These are phyloP conservation scores for Hymenoscyphus fraxineus DNA, from an alignment of 2,329 filamentous ascomycete genomes.

Conservation along the genomic window DNA sequence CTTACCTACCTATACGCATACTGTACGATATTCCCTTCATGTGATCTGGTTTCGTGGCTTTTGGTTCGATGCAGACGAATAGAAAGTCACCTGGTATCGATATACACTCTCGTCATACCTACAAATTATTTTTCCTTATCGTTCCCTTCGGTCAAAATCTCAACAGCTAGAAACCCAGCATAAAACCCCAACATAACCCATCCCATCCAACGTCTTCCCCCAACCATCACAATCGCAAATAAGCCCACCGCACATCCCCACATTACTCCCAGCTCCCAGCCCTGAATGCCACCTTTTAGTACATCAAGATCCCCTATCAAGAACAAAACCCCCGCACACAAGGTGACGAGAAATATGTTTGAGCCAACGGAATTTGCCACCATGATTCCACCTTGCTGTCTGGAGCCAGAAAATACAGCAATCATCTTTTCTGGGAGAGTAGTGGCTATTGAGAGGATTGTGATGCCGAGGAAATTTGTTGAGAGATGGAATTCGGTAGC, in stretches of 20 bases:
- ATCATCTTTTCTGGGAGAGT: conserved; percentile 53
- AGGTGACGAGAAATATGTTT: conserved; percentile 51
- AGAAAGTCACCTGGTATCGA: background rate
- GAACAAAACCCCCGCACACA: conserved; percentile 45
- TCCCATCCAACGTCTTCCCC: conserved; percentile 23
- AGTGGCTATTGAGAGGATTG: conserved; percentile 48
- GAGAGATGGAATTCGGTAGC: conserved; percentile 42
- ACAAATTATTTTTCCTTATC: background rate
- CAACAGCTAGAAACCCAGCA: background rate
- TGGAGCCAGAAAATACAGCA: conserved; percentile 44
- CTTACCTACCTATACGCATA: too few relatives aligned
- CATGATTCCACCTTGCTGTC: conserved; percentile 47
- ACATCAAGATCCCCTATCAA: conserved; percentile 29
- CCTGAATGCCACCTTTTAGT: conserved; percentile 28
- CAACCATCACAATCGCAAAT: conserved; percentile 33
- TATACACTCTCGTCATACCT: background rate
- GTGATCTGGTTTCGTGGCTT: too few relatives aligned
- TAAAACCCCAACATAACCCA: conserved; percentile 4
- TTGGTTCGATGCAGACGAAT: too few relatives aligned
- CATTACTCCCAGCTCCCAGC: conserved; percentile 33
- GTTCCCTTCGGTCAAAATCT: background rate
- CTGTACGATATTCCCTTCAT: too few relatives aligned
- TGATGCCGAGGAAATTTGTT: conserved; percentile 44
- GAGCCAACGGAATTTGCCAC: conserved; percentile 51
- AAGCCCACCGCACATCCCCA: conserved; percentile 30